These are phyloP conservation scores for Castanea sativa DNA, from an alignment of 306 rosid species.

Conservation along the genomic window DNA sequence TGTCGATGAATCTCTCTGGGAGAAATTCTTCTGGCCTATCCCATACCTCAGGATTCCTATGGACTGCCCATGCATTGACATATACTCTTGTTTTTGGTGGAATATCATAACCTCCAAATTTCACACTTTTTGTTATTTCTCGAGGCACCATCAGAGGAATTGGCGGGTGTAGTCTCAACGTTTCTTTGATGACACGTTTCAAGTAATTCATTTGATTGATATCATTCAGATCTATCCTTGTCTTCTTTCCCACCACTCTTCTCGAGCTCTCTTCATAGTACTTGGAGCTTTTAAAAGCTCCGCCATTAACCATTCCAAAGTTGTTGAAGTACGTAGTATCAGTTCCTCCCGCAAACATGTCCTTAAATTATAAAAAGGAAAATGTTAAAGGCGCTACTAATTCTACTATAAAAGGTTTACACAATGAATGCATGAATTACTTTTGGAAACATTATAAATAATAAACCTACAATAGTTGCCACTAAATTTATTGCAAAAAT, in stretches of 20 bases:
- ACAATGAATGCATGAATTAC: too few species aligned
- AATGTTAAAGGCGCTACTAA: neutral
- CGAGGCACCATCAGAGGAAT: slow-evolving; percentile 25
- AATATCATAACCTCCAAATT: slow-evolving; percentile 20
- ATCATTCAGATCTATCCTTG: slow-evolving; percentile 15
- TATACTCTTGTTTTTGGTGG: slow-evolving; percentile 15
- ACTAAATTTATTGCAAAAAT: too few species aligned
- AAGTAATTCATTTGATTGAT: slow-evolving; percentile 27
- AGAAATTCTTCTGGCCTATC: slow-evolving; percentile 29
- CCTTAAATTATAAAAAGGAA: slow-evolving; percentile 9
- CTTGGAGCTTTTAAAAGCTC: slow-evolving; percentile 22
- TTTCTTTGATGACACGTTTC: slow-evolving; percentile 29
- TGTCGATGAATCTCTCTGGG: slow-evolving; percentile 30
- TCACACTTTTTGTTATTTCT: neutral
- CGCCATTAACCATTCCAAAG: slow-evolving; percentile 33
- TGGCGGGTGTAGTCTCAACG: slow-evolving; percentile 34
- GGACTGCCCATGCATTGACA: slow-evolving; percentile 28
- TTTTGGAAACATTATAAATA: too few species aligned
- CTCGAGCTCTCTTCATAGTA: slow-evolving; percentile 30
- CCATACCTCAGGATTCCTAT: slow-evolving; percentile 32
- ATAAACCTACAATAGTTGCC: too few species aligned
- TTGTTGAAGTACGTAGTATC: slow-evolving; percentile 14
- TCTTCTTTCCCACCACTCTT: slow-evolving; percentile 28
- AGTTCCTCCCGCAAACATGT: slow-evolving; percentile 33
- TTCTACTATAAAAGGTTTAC: too few species aligned